Evolutionary conservation across 345 rosid species (phyloP).

Genomic region (Carallia pectinifolia): DNA sequence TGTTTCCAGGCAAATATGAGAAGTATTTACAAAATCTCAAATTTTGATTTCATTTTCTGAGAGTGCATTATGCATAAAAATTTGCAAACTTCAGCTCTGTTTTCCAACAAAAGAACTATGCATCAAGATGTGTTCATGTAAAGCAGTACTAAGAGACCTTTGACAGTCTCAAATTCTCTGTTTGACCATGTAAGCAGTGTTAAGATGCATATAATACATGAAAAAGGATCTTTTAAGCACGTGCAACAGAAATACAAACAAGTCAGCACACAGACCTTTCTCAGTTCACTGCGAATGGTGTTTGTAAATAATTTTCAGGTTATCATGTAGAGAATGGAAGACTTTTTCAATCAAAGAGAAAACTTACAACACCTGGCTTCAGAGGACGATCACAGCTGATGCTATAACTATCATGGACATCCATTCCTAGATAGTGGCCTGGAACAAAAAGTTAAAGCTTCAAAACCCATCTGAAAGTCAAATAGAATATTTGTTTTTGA

Average conservation of each 20-base stretch:
- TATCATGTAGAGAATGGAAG: not conserved
- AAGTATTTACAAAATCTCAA: too few species aligned
- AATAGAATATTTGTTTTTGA: not conserved
- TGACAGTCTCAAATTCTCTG: too few species aligned
- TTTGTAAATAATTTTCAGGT: not conserved
- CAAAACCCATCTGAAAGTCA: slow-evolving; percentile 2
- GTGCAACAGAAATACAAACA: not conserved
- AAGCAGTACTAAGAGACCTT: too few species aligned
- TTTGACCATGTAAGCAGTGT: too few species aligned
- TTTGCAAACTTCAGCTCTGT: too few species aligned
- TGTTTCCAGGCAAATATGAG: too few species aligned
- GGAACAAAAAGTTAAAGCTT: slow-evolving; percentile 10
- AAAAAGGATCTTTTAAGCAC: not conserved
- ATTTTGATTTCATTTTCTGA: too few species aligned
- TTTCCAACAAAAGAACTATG: too few species aligned
- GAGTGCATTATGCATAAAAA: too few species aligned
- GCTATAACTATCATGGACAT: slow-evolving; percentile 86
- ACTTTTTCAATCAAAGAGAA: slow-evolving; percentile 1
- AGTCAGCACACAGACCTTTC: not conserved
- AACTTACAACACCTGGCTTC: slow-evolving; percentile 93
- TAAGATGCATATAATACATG: not conserved
- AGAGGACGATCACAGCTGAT: slow-evolving; percentile 67
- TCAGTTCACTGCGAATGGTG: not conserved
- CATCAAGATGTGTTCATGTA: too few species aligned
- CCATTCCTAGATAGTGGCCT: slow-evolving; percentile 99